These are phyloP conservation scores for Exidia glandulosa DNA, from an alignment of 768 basidiomycete species.

Conservation along the genomic window DNA sequence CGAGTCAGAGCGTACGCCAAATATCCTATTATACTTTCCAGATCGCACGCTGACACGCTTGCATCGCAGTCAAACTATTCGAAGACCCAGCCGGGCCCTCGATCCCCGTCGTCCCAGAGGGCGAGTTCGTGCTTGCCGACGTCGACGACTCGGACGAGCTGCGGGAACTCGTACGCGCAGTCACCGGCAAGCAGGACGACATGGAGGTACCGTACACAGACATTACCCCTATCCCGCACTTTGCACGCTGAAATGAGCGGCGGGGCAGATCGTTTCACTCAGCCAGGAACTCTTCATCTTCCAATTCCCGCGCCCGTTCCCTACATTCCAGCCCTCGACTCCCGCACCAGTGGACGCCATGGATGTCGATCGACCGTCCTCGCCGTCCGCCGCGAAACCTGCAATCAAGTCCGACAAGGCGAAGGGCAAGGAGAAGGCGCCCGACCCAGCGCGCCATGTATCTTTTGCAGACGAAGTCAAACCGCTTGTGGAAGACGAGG, in stretches of 20 bases:
- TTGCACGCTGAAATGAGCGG: neutral
- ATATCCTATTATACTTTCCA: neutral
- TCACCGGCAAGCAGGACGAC: neutral
- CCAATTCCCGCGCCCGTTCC: constrained; percentile 83
- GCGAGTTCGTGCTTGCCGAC: neutral
- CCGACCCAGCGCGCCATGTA: constrained; percentile 35
- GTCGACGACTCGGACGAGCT: neutral
- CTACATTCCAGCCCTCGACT: constrained; percentile 42
- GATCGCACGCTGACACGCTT: neutral
- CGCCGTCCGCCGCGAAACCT: neutral
- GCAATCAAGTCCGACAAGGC: constrained; percentile 3
- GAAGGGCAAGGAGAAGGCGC: constrained; percentile 7
- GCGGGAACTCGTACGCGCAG: neutral
- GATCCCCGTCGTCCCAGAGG: neutral
- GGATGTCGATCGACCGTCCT: constrained; percentile 20
- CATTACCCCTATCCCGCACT: neutral
- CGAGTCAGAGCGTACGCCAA: constrained; percentile 17
- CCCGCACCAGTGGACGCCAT: constrained; percentile 22
- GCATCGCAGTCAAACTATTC: neutral
- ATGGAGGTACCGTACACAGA: neutral
- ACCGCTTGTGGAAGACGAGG: constrained; percentile 22
- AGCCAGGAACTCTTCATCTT: constrained; percentile 71
- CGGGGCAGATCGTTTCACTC: neutral
- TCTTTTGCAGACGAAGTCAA: constrained; percentile 57
- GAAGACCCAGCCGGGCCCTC: neutral